A percentile compares a stretch with the other conserved stretches of the same genome.
These are phyloP conservation scores for Sarocladium strictum DNA, from an alignment of 2,329 filamentous ascomycete genomes.

Conservation along the genomic window DNA sequence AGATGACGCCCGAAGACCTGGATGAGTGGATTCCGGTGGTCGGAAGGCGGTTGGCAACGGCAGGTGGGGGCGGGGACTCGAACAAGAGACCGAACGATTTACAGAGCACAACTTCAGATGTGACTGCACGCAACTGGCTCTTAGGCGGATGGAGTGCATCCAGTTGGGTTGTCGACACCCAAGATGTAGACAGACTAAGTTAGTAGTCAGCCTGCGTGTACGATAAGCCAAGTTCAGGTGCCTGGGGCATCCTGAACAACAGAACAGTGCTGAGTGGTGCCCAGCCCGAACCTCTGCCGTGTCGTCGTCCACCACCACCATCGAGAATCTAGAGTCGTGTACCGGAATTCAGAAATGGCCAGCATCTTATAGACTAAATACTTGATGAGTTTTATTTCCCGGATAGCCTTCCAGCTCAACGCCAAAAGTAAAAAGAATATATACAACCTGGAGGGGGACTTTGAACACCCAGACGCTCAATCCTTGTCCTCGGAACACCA, in stretches of 20 bases:
- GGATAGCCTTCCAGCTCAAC: no score
- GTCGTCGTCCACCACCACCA: not conserved
- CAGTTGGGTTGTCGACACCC: no score
- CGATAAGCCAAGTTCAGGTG: not conserved
- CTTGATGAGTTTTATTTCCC: no score
- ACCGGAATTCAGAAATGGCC: no score
- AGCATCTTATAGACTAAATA: no score
- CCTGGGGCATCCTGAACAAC: no score
- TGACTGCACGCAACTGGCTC: not conserved
- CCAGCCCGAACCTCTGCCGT: not conserved
- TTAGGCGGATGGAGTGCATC: no score
- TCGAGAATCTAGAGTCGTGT: no score
- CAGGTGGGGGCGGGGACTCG: not conserved
- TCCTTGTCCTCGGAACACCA: no score
- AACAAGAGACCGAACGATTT: not conserved
- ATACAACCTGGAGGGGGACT: no score
- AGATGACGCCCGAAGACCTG: not conserved
- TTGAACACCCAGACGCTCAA: no score
- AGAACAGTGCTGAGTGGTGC: not conserved
- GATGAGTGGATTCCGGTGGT: not conserved
- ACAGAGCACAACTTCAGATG: not conserved
- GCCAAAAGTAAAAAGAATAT: no score
- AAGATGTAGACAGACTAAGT: not conserved
- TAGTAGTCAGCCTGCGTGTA: not conserved
- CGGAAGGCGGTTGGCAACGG: conserved; percentile 1